phyloP scores from a whole-genome alignment of 768 basidiomycete genomes.

The Tremella mesenterica region DNA sequence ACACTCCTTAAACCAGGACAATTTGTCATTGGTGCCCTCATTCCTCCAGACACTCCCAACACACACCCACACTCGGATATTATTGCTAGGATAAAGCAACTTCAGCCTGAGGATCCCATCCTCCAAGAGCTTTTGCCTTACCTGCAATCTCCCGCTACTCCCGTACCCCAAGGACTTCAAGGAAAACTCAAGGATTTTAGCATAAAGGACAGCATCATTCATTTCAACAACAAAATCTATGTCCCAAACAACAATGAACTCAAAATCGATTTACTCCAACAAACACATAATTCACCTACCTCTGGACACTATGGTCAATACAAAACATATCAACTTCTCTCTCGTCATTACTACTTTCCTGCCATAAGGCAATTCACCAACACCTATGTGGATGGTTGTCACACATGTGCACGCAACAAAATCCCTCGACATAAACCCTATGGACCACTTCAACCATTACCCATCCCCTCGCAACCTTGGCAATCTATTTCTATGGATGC shows the following conservation, averaged over 20 bases:
- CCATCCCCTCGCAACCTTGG: slow-evolving; percentile 40
- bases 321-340: slow-evolving; percentile 30
- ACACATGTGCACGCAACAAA: slow-evolving; percentile 45
- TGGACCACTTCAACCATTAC: slow-evolving; percentile 41
- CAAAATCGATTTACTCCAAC: not conserved
- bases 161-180: not conserved
- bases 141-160: not conserved
- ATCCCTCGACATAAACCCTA: slow-evolving; percentile 45
- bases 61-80: not conserved
- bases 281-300: slow-evolving; percentile 22
- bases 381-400: slow-evolving; percentile 45
- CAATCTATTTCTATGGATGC: slow-evolving; percentile 46
- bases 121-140: not conserved
- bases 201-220: not conserved
- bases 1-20: slow-evolving; percentile 1
- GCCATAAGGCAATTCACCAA: slow-evolving; percentile 23
- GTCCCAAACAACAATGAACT: slow-evolving; percentile 2
- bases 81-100: not conserved
- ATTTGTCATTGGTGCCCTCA: not conserved
- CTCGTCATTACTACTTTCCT: slow-evolving; percentile 39
- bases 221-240: not conserved
- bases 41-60: not conserved
- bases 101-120: slow-evolving; percentile 1
- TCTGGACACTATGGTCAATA: slow-evolving; percentile 40
- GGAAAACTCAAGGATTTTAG: not conserved